Percentiles rank a stretch among this genome's conserved stretches.
Evolutionary conservation across 1,139 yeast species (phyloP).

Genomic region (Diutina scorzettiae): DNA sequence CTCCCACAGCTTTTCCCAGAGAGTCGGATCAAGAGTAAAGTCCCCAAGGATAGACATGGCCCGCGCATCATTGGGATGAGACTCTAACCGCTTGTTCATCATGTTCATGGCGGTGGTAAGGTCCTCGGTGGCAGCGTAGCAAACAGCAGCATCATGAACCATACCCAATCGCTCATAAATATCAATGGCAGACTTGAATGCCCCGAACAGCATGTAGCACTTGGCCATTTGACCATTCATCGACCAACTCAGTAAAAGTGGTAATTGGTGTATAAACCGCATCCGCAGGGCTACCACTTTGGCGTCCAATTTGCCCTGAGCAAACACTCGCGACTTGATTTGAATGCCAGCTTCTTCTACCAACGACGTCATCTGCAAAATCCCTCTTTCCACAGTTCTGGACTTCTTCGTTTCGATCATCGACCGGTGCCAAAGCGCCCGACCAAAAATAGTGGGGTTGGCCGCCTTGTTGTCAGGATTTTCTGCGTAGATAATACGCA

Average conservation of each 20-base stretch:
- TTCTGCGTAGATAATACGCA: constrained; percentile 48
- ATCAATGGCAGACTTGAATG: constrained; percentile 77
- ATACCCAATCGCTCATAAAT: constrained; percentile 73
- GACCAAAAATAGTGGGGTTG: constrained; percentile 72
- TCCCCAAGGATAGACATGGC: constrained; percentile 84
- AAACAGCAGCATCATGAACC: constrained; percentile 78
- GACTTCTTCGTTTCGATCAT: constrained; percentile 69
- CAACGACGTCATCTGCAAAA: constrained; percentile 82
- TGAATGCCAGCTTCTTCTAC: constrained; percentile 81
- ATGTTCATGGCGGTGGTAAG: constrained; percentile 55
- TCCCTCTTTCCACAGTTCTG: constrained; percentile 87
- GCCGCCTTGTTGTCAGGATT: constrained; percentile 23
- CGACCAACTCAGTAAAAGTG: constrained; percentile 76
- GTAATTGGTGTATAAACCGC: constrained; percentile 60
- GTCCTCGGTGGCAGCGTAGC: constrained; percentile 80
- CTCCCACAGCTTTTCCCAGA: constrained; percentile 86
- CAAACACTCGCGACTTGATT: constrained; percentile 48
- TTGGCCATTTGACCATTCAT: constrained; percentile 80
- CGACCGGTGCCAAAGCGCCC: constrained; percentile 88
- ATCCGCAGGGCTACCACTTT: constrained; percentile 40
- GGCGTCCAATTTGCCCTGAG: constrained; percentile 22
- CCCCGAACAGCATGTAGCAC: constrained; percentile 78
- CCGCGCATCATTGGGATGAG: constrained; percentile 67
- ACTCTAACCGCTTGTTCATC: constrained; percentile 39
- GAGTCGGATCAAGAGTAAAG: constrained; percentile 58